phyloP scores from a whole-genome alignment of 352 stramenopile species.

The Phytophthora pini region DNA sequence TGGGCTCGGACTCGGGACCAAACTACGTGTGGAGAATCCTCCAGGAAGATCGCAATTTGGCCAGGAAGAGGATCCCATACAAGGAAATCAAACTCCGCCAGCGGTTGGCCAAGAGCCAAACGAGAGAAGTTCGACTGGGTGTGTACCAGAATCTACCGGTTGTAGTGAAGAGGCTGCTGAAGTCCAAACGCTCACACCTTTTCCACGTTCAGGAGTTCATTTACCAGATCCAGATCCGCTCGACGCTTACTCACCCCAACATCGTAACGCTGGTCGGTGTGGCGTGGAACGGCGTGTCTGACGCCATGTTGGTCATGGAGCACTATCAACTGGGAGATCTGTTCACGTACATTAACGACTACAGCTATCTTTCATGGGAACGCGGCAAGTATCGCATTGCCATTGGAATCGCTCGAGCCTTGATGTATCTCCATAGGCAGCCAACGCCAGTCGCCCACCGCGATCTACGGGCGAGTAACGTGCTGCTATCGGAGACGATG shows the following conservation, averaged over 20 bases:
- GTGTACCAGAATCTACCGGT: slow-evolving; percentile 38
- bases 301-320: slow-evolving; percentile 45
- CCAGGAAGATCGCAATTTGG: slow-evolving; percentile 22
- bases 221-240: slow-evolving; percentile 43
- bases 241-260: slow-evolving; percentile 36
- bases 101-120: slow-evolving; percentile 34
- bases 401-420: slow-evolving; percentile 38
- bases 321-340: slow-evolving; percentile 36
- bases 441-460: slow-evolving; percentile 42
- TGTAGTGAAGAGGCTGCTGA: slow-evolving; percentile 49
- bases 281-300: slow-evolving; percentile 46
- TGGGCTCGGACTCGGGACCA: slow-evolving; percentile 23
- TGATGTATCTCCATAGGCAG: slow-evolving; percentile 46
- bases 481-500: slow-evolving; percentile 36
- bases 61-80: slow-evolving; percentile 31
- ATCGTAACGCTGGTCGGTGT: slow-evolving; percentile 53
- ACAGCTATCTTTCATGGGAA: slow-evolving; percentile 25
- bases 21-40: slow-evolving; percentile 20
- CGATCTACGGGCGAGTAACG: slow-evolving; percentile 51
- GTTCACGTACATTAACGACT: slow-evolving; percentile 21
- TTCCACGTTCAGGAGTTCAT: slow-evolving; percentile 41
- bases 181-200: slow-evolving; percentile 36
- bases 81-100: slow-evolving; percentile 29
- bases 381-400: slow-evolving; percentile 35
- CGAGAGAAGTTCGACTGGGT: slow-evolving; percentile 46